Base-by-base conservation (phyloP, 2,329 filamentous ascomycete species). In the Canariomyces notabilis region DNA sequence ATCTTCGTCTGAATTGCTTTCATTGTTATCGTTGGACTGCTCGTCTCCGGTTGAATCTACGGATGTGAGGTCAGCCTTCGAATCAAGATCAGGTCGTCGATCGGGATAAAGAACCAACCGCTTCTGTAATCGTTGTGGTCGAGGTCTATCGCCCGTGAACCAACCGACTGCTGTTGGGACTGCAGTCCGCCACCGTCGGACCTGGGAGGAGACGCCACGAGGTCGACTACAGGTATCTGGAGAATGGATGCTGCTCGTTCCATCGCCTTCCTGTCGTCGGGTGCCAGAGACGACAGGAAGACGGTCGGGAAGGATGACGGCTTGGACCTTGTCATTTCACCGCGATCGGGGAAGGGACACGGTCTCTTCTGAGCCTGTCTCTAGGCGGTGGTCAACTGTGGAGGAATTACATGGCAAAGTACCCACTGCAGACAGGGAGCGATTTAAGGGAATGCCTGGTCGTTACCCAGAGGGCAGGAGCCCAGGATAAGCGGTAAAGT, bases 251-350 rank as follows among this genome's bases (percentile, higher is more conserved):
- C 26, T 12, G 26, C 7, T 3, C 7, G 7, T 19, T 18, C 18
- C 22, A 42, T 42, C 9, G 32, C 29, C 12, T 18, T 20, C 39
- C 39, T 33, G 8, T 42, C 29, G 26, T 12, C n/a, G 29, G 39
- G 18, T 9, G 19, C 29, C 8, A 9, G 26, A 29, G 39, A n/a
- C 29, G 29, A 18, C 16, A 33, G 39, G 18, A 34, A 12, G 7
- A 29, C 18, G 23, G n/a, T 21, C 39, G 39, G 15, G 4, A 21
- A 26, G 4, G 18, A 16, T 11, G 39, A 29, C 26, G 32, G 15
- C 39, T 42, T 42, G 4, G 39, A 19, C 18, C 39, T 15, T 21
- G 11, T 29, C 39, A 42, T 42, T 16, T 19, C 22, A 29, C 39
- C 20, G 15, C 12, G 39, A 6, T 42, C 39, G 18, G 26, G 8